Evolutionary conservation across 225 moss, liverwort and hornwort species (phyloP).

Genomic region (Physcomitrium patens): DNA sequence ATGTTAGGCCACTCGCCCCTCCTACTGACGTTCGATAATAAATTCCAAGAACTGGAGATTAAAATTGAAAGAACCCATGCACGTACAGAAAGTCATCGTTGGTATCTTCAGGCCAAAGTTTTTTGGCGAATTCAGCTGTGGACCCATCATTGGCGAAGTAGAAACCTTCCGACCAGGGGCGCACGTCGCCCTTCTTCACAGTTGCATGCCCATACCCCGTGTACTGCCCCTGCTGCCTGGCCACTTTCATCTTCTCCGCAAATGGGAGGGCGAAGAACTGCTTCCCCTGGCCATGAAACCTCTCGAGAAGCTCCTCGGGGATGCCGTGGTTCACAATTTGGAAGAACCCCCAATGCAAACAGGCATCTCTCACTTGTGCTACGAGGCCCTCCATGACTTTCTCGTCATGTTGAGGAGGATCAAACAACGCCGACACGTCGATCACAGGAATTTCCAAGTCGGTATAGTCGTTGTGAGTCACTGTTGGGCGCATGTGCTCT

Average conservation of each 20-base stretch:
- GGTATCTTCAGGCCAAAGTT: constrained; percentile 39
- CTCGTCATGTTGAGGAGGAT: not conserved
- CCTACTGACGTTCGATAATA: too few species aligned
- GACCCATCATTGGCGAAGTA: constrained; percentile 42
- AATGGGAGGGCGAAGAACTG: constrained; percentile 44
- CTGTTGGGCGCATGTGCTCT: constrained; percentile 41
- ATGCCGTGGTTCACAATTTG: constrained; percentile 61
- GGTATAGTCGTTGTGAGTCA: constrained; percentile 48
- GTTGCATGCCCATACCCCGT: constrained; percentile 53
- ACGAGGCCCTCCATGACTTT: constrained; percentile 13
- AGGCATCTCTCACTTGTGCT: constrained; percentile 46
- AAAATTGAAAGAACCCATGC: not conserved
- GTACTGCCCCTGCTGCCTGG: constrained; percentile 27
- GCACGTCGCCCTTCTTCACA: constrained; percentile 22
- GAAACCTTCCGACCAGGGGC: constrained; percentile 59
- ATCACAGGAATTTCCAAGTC: constrained; percentile 48
- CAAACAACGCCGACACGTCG: constrained; percentile 27
- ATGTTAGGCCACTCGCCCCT: too few species aligned
- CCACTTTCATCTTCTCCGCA: constrained; percentile 43
- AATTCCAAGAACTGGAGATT: too few species aligned
- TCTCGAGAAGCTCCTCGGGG: constrained; percentile 32
- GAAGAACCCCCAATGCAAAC: constrained; percentile 66
- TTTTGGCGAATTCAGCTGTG: constrained; percentile 11
- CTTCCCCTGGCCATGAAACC: constrained; percentile 33
- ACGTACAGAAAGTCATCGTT: constrained; percentile 55